Evolutionary conservation across 2,329 filamentous ascomycete genomes (phyloP).

Genomic region (Calonectria pseudoreteaudii): DNA sequence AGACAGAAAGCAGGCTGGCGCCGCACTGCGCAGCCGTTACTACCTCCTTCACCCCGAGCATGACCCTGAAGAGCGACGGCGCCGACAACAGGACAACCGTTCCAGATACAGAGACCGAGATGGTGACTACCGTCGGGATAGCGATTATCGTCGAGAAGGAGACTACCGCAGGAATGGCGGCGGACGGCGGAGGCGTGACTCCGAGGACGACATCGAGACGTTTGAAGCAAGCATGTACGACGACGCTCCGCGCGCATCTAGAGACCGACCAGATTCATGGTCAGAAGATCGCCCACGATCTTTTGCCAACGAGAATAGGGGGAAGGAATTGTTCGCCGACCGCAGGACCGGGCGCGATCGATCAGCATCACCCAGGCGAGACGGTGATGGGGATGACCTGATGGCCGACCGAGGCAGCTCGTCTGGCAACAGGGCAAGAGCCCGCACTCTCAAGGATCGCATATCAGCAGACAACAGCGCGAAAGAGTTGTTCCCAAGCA

Average conservation of each 20-base stretch:
- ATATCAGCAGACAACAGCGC: constrained; percentile 44
- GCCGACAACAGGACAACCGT: constrained; percentile 66
- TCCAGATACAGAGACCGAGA: constrained; percentile 75
- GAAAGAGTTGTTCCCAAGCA: constrained; percentile 56
- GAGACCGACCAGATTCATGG: constrained; percentile 41
- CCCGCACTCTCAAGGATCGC: constrained; percentile 49
- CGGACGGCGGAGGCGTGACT: constrained; percentile 53
- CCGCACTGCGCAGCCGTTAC: constrained; percentile 85
- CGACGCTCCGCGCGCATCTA: constrained; percentile 63
- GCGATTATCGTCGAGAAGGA: constrained; percentile 46
- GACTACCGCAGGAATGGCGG: constrained; percentile 53
- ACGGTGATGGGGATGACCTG: constrained; percentile 55
- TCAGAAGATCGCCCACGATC: constrained; percentile 44
- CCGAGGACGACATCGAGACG: constrained; percentile 61
- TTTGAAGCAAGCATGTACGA: constrained; percentile 89
- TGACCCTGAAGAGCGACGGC: constrained; percentile 80
- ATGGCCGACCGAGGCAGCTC: constrained; percentile 50
- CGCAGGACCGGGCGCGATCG: constrained; percentile 54
- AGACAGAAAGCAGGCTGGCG: constrained; percentile 85
- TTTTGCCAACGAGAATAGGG: constrained; percentile 55
- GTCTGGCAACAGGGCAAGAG: constrained; percentile 48
- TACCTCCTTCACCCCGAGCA: constrained; percentile 93
- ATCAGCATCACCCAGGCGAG: constrained; percentile 64
- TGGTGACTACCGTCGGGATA: constrained; percentile 45
- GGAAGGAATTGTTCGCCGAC: constrained; percentile 74